Base-by-base conservation (phyloP, 495 filamentous ascomycete species). In the Lichina pygmaea region DNA sequence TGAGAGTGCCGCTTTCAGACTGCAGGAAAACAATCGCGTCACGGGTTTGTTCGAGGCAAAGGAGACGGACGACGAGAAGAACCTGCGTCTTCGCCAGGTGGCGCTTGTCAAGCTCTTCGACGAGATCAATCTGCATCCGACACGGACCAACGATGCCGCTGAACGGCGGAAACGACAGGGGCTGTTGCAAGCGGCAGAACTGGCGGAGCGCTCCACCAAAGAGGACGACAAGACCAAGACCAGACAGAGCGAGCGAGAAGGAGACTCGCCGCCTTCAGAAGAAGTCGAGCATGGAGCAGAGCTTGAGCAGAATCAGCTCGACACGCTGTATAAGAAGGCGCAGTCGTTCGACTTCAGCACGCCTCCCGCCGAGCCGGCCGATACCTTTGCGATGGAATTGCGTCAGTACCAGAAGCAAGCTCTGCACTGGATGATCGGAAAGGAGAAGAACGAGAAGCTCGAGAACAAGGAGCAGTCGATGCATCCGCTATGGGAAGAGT, bases 401-500 rank as follows among this genome's bases (percentile, higher is more conserved):
- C 75, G 91, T 0, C 86, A 83, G 24, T 97, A 97, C 52, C 89
- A 97, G 58, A 92, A 79, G 53, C 89, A 97, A 59, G 82, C 91
- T 7, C 62, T 97, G 16, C 64, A 93, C 55, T 95, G 89, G 89
- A 91, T 97, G 78, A 61, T 95, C 41, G 70, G 74, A 6, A 97
- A 97, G 54, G 89, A 97, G 59, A 85, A 71, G 53, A 72, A 91
- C 45, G 70, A 77, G 44, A 73, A 72, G 46, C 64, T 70, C 13
- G 63, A 66, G 12, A 61, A 68, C 31, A 72, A 72, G 44, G 70
- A 74, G 44, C 52, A 57, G 0, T 93, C 85, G 2, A 93, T 97
- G 83, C 85, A 97, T 62, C 89, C 89, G 9, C 58, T 97, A 6
- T 97, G 89, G 89, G 89, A 97, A 62, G 80, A 95, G 59, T 97